Conservation (phyloP, 108 stramenopile species). For the Cyclotella sp. region DNA sequence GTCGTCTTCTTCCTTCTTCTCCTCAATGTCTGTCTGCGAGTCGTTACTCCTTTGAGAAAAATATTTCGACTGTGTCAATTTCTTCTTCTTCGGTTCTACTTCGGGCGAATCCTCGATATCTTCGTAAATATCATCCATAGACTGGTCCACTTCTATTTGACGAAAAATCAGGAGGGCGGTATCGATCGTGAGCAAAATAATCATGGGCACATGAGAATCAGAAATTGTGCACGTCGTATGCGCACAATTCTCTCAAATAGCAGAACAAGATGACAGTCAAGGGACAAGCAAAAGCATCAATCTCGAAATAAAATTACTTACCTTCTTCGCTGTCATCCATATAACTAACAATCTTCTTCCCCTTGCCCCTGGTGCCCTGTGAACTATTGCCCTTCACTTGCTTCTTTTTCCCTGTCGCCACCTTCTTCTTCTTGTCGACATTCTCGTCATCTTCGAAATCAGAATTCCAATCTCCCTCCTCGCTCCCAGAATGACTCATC, state of each 20-base stretch:
- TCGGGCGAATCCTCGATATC: constrained; percentile 24
- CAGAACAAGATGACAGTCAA: not conserved
- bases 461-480: constrained; percentile 39
- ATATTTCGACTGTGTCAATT: constrained; percentile 13
- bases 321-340: constrained; percentile 35
- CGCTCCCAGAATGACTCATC: constrained; percentile 16
- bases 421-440: constrained; percentile 20
- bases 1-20: constrained; percentile 26
- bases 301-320: not conserved
- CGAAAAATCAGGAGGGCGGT: no score
- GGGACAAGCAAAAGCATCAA: not conserved
- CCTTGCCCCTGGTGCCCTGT: constrained; percentile 36
- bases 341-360: constrained; percentile 27
- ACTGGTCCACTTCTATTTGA: constrained; percentile 2
- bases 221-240: not conserved
- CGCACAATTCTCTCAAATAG: no score
- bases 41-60: constrained; percentile 20
- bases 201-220: not conserved
- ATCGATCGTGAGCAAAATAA: no score
- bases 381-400: not conserved
- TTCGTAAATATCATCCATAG: constrained; percentile 9
- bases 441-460: constrained; percentile 54
- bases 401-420: not conserved
- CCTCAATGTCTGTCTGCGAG: constrained; percentile 6
- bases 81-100: constrained; percentile 19